phyloP scores from a whole-genome alignment of 2,329 filamentous ascomycete species.

The Akanthomyces dipterigenus region DNA sequence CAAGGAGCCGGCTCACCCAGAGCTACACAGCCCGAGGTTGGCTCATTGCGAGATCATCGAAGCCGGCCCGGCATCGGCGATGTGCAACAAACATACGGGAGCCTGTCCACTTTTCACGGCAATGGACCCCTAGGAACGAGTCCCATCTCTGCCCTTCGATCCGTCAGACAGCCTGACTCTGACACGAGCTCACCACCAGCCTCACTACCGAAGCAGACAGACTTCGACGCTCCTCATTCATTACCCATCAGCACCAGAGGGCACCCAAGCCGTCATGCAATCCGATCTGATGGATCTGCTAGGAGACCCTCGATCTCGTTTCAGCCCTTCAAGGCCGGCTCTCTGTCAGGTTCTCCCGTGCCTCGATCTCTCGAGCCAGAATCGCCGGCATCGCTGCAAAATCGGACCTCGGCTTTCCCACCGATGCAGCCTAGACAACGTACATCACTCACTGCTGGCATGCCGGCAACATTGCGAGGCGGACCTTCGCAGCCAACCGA shows the following conservation, averaged over 20 bases:
- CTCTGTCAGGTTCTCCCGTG: conserved; percentile 81
- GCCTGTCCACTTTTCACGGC: conserved; percentile 84
- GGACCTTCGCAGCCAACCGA: conserved; percentile 56
- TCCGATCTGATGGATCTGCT: conserved; percentile 44
- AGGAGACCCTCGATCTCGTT: conserved; percentile 82
- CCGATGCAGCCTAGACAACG: conserved; percentile 56
- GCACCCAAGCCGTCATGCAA: conserved; percentile 25
- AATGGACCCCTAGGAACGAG: conserved; percentile 71
- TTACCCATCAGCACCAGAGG: conserved; percentile 41
- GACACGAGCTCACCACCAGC: conserved; percentile 54
- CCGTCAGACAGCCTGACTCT: conserved; percentile 55
- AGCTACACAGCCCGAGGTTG: conserved; percentile 47
- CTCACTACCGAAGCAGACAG: conserved; percentile 41
- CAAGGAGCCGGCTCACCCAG: conserved; percentile 39
- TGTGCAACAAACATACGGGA: conserved; percentile 76
- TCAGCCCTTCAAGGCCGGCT: conserved; percentile 93
- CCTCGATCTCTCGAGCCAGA: conserved; percentile 43
- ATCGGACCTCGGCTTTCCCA: conserved; percentile 40
- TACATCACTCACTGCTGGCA: conserved; percentile 66
- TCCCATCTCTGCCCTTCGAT: conserved; percentile 75
- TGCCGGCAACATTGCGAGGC: conserved; percentile 65
- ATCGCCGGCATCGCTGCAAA: conserved; percentile 47
- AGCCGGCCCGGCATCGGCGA: conserved; percentile 45
- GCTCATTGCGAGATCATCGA: conserved; percentile 67
- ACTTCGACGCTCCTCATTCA: conserved; percentile 42